phyloP scores from a whole-genome alignment of 352 stramenopile species.

The Globisporangium recalcitrans region DNA sequence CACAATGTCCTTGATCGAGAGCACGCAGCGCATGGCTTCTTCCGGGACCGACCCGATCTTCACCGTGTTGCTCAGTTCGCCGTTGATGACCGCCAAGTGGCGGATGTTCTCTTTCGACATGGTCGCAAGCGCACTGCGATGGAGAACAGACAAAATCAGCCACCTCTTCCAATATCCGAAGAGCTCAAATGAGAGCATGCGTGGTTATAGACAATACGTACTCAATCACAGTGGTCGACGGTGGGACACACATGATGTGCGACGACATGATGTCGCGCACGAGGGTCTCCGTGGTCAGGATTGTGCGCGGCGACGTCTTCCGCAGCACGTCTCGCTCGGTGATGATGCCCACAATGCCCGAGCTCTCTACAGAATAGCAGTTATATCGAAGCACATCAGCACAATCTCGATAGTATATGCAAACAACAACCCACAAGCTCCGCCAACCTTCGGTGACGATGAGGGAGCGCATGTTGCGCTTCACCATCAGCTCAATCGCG shows the following conservation, averaged over 20 bases:
- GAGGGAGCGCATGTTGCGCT: conserved; percentile 74
- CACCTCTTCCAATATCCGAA: neutral
- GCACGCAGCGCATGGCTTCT: conserved; percentile 79
- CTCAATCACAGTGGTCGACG: conserved; percentile 77
- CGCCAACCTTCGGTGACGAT: conserved; percentile 63
- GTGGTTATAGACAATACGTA: conserved; percentile 23
- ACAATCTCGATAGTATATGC: neutral
- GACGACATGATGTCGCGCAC: conserved; percentile 83
- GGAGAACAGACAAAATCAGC: neutral
- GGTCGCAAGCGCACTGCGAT: conserved; percentile 58
- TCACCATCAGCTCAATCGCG: conserved; percentile 69
- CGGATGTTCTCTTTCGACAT: conserved; percentile 87
- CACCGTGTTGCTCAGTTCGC: conserved; percentile 61
- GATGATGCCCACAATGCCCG: conserved; percentile 76
- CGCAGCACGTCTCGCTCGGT: conserved; percentile 80
- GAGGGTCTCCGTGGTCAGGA: conserved; percentile 39
- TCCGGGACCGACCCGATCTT: conserved; percentile 74
- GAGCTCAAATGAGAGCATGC: neutral
- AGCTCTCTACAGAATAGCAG: conserved; percentile 25
- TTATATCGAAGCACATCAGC: neutral
- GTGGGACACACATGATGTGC: conserved; percentile 83
- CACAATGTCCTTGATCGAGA: conserved; percentile 84
- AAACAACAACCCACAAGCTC: neutral
- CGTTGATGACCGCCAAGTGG: conserved; percentile 78
- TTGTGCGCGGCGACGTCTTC: conserved; percentile 56